Evolutionary conservation across 2,329 filamentous ascomycete genomes (phyloP).

Genomic region (Tolypocladium guangdongense): DNA sequence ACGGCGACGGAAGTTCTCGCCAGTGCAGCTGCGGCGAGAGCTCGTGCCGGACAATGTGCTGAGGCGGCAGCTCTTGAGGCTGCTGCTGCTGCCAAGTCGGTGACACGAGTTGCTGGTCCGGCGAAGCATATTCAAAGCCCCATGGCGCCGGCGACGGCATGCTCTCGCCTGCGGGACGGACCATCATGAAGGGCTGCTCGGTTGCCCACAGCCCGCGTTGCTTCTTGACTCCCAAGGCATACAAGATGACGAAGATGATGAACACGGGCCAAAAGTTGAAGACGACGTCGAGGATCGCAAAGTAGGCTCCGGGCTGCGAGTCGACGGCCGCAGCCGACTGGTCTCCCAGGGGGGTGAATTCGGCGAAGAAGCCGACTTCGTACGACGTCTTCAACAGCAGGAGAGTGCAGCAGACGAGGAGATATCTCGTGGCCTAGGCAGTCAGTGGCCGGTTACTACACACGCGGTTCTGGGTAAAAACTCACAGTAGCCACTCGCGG

Average conservation of each 20-base stretch:
- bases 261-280: constrained; percentile 15
- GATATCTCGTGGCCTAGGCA: constrained; percentile 10
- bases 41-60: not conserved
- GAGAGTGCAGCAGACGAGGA: constrained; percentile 11
- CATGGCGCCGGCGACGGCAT: constrained; percentile 5
- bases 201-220: constrained; percentile 16
- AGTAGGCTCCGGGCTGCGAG: not conserved
- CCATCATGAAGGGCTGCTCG: constrained; percentile 7
- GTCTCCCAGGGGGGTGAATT: constrained; percentile 4
- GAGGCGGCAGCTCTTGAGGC: constrained; percentile 1
- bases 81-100: constrained; percentile 1
- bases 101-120: constrained; percentile 5
- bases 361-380: constrained; percentile 8
- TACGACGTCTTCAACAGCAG: constrained; percentile 16
- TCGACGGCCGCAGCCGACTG: not conserved
- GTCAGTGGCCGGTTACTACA: no score
- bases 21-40: not conserved
- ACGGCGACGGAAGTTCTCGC: not conserved
- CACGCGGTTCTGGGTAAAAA: not conserved
- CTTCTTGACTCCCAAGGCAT: constrained; percentile 14
- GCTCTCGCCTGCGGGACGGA: not conserved
- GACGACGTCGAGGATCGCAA: constrained; percentile 12
- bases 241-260: constrained; percentile 13
- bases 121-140: constrained; percentile 9
- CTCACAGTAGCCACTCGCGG: constrained; percentile 9